Evolutionary conservation across 78 protist genomes (phyloP), one percentile per base, ranked within the genome.

Genomic region (Thecamonas trahens): DNA sequence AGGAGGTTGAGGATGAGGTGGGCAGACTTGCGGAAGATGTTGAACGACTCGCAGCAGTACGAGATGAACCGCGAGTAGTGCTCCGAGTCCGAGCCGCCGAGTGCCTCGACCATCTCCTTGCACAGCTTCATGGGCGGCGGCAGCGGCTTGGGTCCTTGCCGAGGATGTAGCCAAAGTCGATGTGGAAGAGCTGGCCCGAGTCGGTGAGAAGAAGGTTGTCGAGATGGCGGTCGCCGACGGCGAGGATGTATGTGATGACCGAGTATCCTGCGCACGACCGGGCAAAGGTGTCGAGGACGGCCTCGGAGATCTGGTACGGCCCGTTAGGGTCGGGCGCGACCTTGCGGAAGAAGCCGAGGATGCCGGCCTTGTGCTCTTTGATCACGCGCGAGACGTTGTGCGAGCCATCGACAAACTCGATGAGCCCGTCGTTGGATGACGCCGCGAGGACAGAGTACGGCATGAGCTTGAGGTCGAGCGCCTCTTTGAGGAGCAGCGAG

Each of bases 101-200:
- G 91, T 35, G 87, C 97, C 22, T 91, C 87, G 13, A 96, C 92
- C 98, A 96, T 96, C 60, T 93, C 97, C 69, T 55, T 82, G 76
- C 74, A 31, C 28, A 90, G 55, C 71, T 91, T 91, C 94, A 96
- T 88, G 9, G 99, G 98, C 54, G 99, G 97, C 14, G 93, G 86
- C 34, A 83, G 76, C 37, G 95, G 96, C 57, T 86, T 86, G 98
- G 98, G 57, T 94, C 97, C 13, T 77, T 58, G 35, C 98, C 99
- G 15, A 95, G 38, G 32, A 96, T 94, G 76, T 58, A 96, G 18
- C 99, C 99, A 50, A 95, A 96, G 80, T 96, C 99, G 28, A 96
- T 92, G 74, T 96, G 99, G 71, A 96, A 79, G 6, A 95, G 78
- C 28, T 80, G 73, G 29, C 95, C 94, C 17, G 17, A 61, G 24